A percentile compares a stretch with the other conserved stretches of the same genome.
phyloP scores from a whole-genome alignment of 1,284 basidiomycete genomes.

The Ceraceosorus guamensis region DNA sequence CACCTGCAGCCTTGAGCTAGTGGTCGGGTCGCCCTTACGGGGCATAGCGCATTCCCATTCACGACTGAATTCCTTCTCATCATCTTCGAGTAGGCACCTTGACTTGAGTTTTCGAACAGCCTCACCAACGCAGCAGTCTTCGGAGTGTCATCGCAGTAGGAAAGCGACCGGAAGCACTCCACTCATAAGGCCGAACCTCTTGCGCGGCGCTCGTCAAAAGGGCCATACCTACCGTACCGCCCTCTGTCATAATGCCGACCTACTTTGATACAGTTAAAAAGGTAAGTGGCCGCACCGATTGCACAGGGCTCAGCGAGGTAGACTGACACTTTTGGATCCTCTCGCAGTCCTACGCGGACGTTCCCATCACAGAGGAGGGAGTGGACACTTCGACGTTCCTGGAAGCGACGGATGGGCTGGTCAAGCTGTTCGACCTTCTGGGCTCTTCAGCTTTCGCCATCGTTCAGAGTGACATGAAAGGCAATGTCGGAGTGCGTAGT shows the following conservation, averaged over 20 bases:
- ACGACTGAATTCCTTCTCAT: too few species aligned
- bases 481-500: conserved; percentile 65
- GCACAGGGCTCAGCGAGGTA: not conserved
- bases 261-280: conserved; percentile 76
- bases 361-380: conserved; percentile 73
- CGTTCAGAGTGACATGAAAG: conserved; percentile 80
- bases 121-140: too few species aligned
- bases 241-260: conserved; percentile 60
- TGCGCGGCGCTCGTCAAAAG: too few species aligned
- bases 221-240: too few species aligned
- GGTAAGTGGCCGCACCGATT: conserved; percentile 51
- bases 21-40: too few species aligned
- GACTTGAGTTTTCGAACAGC: too few species aligned
- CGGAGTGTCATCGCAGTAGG: too few species aligned
- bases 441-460: conserved; percentile 76
- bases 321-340: not conserved
- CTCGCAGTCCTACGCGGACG: conserved; percentile 56
- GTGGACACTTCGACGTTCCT: conserved; percentile 83
- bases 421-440: conserved; percentile 89
- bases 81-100: too few species aligned
- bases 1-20: too few species aligned
- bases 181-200: too few species aligned
- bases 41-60: too few species aligned
- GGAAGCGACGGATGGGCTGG: conserved; percentile 79
- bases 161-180: too few species aligned